Base-by-base conservation (phyloP, 768 basidiomycete species). In the Amanita jacksonii region DNA sequence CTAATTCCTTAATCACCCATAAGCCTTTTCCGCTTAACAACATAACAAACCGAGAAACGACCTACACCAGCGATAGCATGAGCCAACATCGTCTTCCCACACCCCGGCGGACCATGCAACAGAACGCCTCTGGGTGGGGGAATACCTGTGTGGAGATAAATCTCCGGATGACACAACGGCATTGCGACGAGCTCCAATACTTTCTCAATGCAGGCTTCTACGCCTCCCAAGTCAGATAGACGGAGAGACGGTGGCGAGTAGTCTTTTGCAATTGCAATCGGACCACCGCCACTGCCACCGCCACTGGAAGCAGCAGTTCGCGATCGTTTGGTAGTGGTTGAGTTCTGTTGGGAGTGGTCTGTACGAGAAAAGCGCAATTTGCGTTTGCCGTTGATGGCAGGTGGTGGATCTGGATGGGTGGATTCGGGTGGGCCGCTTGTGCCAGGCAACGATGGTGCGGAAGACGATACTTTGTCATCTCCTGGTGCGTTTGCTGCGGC, bases 121-220 rank as follows among this genome's bases (percentile, higher is more conserved):
- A 99, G 62, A 0, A 99, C 90, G 8, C 96, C 96, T 37, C 93
- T 67, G 1, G 94, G 92, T 3, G 93, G 84, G 50, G 87, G 83
- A 2, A 96, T 85, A 1, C 96, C 94, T 0, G 91, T 93, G 51
- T 92, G 85, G 4, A 88, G 63, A 64, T 97, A 98, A 5, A 99
- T 79, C 59, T 99, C 96, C 0, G 96, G 96, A 63, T 97, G 93
- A 41, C 81, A 80, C 1, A 99, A 64, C 0, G 96, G 96, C 78
- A 98, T 84, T 1, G 88, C 91, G 10, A 98, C 91, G n/a, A 94
- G 79, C 55, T 97, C 93, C 28, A 96, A 75, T 69, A 98, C 77
- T 60, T 92, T 92, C 58, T 94, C 91, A 12, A 97, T 73, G 50
- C 85, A 92, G 10, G 69, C 55, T 45, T 87, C 82, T 4, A 97